phyloP scores from a whole-genome alignment of 768 basidiomycete species.

The Mycena latifolia region DNA sequence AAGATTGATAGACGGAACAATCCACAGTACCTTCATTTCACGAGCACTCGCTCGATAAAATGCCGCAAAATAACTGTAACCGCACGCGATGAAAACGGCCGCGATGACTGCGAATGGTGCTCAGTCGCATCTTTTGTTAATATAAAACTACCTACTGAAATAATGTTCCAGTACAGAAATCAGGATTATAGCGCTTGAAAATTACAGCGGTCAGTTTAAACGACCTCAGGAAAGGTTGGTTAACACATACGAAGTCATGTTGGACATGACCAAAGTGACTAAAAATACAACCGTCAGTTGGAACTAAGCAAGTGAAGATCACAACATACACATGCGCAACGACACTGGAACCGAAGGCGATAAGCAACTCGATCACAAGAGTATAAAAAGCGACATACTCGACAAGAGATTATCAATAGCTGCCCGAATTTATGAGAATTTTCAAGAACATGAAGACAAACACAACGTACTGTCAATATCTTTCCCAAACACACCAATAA shows the following conservation, averaged over 20 bases:
- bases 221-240: too few species aligned
- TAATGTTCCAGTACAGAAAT: constrained; percentile 71
- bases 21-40: constrained; percentile 67
- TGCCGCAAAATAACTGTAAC: constrained; percentile 73
- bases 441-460: not conserved
- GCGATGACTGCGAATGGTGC: constrained; percentile 58
- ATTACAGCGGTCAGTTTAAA: constrained; percentile 9
- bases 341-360: constrained; percentile 53
- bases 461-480: constrained; percentile 68
- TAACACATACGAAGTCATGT: not conserved
- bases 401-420: constrained; percentile 73
- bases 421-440: constrained; percentile 37
- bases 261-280: constrained; percentile 41
- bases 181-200: constrained; percentile 62
- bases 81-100: constrained; percentile 63
- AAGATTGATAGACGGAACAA: not conserved
- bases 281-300: constrained; percentile 11
- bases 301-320: not conserved
- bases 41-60: constrained; percentile 81
- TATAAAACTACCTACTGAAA: constrained; percentile 57
- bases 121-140: not conserved
- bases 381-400: constrained; percentile 47
- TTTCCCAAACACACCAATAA: constrained; percentile 73
- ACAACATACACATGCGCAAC: constrained; percentile 64
- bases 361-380: not conserved